Conservation (phyloP, 2,329 filamentous ascomycete species). For the Fusarium subglutinans region DNA sequence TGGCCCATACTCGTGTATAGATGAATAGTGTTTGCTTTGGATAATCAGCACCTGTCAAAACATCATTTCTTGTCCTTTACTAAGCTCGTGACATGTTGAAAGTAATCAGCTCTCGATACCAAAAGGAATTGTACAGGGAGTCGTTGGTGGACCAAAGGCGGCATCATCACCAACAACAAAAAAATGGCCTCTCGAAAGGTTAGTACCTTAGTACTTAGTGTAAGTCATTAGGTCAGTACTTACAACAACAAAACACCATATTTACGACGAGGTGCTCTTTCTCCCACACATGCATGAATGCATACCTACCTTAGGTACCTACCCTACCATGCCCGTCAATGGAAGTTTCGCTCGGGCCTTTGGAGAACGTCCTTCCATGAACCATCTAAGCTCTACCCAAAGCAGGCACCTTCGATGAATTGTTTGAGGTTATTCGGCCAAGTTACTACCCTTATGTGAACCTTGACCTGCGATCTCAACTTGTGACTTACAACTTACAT, state of each 20-base stretch:
- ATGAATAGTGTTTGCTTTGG: conserved; percentile 47
- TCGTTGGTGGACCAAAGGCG: neutral
- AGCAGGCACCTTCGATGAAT: neutral
- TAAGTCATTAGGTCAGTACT: neutral
- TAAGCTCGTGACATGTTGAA: neutral
- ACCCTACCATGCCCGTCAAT: neutral
- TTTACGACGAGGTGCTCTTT: neutral
- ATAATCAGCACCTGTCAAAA: conserved; percentile 46
- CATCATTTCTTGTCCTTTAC: neutral
- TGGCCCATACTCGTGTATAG: conserved; percentile 49
- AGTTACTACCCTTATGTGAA: neutral
- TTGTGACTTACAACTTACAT: neutral
- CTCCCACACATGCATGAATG: neutral
- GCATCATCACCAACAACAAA: neutral
- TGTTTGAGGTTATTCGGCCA: no score
- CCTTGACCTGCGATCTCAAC: neutral
- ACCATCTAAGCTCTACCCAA: no score
- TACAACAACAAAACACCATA: neutral
- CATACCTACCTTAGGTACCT: neutral
- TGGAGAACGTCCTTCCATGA: neutral
- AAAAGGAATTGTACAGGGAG: neutral
- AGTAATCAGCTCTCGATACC: neutral
- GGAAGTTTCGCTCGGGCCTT: neutral
- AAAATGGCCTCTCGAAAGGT: neutral
- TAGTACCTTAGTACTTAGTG: no score